Evolutionary conservation across 352 stramenopile species (phyloP), one percentile per base, ranked within the genome.

Genomic region (Plasmopara halstedii): DNA sequence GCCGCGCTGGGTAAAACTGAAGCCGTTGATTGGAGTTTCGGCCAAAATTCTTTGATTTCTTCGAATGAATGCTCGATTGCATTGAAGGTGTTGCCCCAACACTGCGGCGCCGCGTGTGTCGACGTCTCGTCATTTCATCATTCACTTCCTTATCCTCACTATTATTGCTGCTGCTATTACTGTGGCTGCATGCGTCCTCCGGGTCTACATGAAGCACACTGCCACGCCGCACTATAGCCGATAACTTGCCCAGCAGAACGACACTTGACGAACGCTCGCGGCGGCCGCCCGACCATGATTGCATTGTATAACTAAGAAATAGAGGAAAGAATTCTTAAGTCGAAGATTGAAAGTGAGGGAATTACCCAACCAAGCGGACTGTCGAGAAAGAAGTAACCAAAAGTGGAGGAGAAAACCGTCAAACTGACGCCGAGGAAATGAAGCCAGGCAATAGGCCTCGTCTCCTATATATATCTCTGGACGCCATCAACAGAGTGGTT

Each of bases 191-290:
- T 15, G 6, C 53, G 26, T 64, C 50, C 43, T 66, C 64, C n/a
- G 46, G 34, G 17, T 64, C 56, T 2, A 19, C 43, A 31, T 60
- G 46, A n/a, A 62, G 63, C 9, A 72, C 21, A 40, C 67, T 79
- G 7, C 46, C 45, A 33, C 68, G 71, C 17, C 68, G 65, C 33
- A 83, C 62, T 11, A 77, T 77, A 35, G 67, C 56, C 42, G 70
- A 74, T 17, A 80, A 46, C 38, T 75, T 74, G 53, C 69, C 64
- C 10, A 72, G 53, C 26, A 73, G 41, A 38, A 77, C 62, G 0
- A 64, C 65, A 38, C 65, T 70, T 22, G 65, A 77, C 17, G 66
- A 73, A 42, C 54, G 59, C 32, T 64, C 42, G 14, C 48, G 50
- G 26, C 51, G 58, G 22, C 51, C 50, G 17, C 44, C 56, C n/a